Evolutionary conservation across 2,329 filamentous ascomycete species (phyloP).

Genomic region (Blastomyces gilchristii): DNA sequence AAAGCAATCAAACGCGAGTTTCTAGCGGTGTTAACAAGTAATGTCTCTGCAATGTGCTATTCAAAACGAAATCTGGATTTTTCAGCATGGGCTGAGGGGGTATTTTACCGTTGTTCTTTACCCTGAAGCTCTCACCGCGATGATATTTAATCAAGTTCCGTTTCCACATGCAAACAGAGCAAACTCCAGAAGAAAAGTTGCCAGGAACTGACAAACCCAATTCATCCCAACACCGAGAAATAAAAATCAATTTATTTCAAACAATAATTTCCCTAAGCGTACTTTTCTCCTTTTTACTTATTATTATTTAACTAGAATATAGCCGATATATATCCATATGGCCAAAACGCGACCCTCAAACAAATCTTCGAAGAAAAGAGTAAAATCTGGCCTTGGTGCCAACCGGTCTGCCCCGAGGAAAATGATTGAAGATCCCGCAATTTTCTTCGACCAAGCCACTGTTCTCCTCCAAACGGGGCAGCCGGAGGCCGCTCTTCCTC

Average conservation of each 20-base stretch:
- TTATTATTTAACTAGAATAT: background rate
- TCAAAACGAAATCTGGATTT: background rate
- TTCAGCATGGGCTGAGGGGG: background rate
- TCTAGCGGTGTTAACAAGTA: background rate
- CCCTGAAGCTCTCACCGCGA: background rate
- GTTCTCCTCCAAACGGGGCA: conserved; percentile 49
- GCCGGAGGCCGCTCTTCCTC: conserved; percentile 46
- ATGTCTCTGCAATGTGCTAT: background rate
- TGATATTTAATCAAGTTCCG: conserved; percentile 8
- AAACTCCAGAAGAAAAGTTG: conserved; percentile 25
- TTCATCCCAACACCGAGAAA: background rate
- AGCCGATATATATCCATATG: conserved; percentile 26
- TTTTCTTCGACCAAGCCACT: conserved; percentile 48
- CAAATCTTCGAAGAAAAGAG: conserved; percentile 31
- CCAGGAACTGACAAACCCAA: background rate
- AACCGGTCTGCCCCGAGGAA: conserved; percentile 32
- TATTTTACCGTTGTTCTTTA: background rate
- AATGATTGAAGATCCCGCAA: conserved; percentile 42
- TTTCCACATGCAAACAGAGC: conserved; percentile 34
- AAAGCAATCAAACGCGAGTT: background rate
- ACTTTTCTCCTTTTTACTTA: background rate
- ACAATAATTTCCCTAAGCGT: background rate
- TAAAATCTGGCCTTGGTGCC: conserved; percentile 34
- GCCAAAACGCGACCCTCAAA: conserved; percentile 44
- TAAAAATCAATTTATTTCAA: background rate